Evolutionary conservation across 768 basidiomycete species (phyloP).

Genomic region (Amyloporia xantha): DNA sequence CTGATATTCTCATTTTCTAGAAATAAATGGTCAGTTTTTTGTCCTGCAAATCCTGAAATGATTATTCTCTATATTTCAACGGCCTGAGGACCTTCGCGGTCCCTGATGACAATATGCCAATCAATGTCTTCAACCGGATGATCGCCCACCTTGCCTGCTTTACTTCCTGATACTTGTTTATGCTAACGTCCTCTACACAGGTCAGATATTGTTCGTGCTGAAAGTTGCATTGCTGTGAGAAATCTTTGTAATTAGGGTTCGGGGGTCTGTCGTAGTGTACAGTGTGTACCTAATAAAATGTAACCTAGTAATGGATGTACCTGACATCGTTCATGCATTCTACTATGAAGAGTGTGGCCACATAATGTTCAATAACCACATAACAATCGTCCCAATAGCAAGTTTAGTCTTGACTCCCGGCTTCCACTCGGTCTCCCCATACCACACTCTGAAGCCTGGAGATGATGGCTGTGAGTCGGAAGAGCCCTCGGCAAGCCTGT

Average conservation of each 20-base stretch:
- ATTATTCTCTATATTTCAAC: constrained; percentile 1
- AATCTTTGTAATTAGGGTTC: too few species aligned
- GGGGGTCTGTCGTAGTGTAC: too few species aligned
- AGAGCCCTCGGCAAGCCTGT: constrained; percentile 38
- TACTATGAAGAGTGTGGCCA: constrained; percentile 35
- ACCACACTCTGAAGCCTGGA: constrained; percentile 27
- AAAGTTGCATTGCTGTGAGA: too few species aligned
- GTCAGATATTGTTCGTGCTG: too few species aligned
- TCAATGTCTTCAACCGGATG: constrained; percentile 34
- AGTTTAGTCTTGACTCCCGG: constrained; percentile 39
- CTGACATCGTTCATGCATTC: background rate
- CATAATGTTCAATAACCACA: constrained; percentile 64
- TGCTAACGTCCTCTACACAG: too few species aligned
- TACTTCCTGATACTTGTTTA: too few species aligned
- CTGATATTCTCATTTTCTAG: constrained; percentile 37
- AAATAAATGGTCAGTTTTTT: background rate
- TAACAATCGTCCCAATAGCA: constrained; percentile 32
- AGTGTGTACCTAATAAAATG: too few species aligned
- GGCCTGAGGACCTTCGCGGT: background rate
- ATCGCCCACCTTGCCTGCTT: constrained; percentile 13
- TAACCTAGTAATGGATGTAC: too few species aligned
- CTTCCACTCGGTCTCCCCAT: constrained; percentile 25
- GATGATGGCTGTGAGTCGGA: constrained; percentile 16
- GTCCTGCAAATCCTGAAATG: background rate
- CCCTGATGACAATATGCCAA: background rate